These are phyloP conservation scores for Pluteus cervinus DNA, from an alignment of 768 basidiomycete species.

Conservation along the genomic window DNA sequence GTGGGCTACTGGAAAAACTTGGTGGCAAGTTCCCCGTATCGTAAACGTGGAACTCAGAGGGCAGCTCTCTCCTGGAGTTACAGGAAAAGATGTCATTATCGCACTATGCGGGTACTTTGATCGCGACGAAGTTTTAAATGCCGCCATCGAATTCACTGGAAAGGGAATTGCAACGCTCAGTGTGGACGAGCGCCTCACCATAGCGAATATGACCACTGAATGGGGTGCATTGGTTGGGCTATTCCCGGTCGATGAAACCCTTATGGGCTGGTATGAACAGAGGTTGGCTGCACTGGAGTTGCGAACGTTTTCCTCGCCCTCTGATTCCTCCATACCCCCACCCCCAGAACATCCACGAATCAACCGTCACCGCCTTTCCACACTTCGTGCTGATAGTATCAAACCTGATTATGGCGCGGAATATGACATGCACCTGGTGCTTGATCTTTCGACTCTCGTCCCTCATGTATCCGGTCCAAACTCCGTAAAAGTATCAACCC, in stretches of 20 bases:
- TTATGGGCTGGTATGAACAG: constrained; percentile 82
- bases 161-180: constrained; percentile 73
- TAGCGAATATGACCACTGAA: constrained; percentile 99
- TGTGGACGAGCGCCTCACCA: constrained; percentile 92
- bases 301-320: constrained; percentile 60
- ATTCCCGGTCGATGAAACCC: constrained; percentile 84
- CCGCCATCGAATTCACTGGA: constrained; percentile 94
- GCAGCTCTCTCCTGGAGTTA: constrained; percentile 78
- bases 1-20: constrained; percentile 98
- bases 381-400: constrained; percentile 47
- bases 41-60: constrained; percentile 91
- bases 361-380: constrained; percentile 64
- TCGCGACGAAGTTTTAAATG: constrained; percentile 93
- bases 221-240: constrained; percentile 97
- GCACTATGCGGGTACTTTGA: constrained; percentile 96
- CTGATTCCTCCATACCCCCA: constrained; percentile 49
- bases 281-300: constrained; percentile 68
- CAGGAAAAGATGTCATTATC: constrained; percentile 97
- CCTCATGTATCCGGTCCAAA: constrained; percentile 98
- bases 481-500: constrained; percentile 94
- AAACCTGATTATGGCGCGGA: constrained; percentile 70
- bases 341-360: constrained; percentile 84
- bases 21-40: constrained; percentile 99
- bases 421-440: constrained; percentile 83
- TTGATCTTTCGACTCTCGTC: constrained; percentile 90